Evolutionary conservation across 2,329 filamentous ascomycete species (phyloP).

Genomic region (Ascochyta fabae): DNA sequence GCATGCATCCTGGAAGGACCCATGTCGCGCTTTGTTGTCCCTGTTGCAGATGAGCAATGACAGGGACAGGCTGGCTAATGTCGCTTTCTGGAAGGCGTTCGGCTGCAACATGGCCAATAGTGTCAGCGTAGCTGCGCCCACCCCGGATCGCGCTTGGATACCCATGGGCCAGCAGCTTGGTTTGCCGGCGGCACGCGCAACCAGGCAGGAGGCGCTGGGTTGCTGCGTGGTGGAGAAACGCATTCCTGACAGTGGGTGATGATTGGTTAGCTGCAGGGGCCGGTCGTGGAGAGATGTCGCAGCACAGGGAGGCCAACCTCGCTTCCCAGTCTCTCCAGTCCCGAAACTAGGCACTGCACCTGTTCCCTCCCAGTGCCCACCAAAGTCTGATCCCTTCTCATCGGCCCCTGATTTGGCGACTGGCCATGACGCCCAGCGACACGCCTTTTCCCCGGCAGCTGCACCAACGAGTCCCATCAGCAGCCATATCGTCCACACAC

Average conservation of each 20-base stretch:
- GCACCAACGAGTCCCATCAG: slow-evolving; percentile 23
- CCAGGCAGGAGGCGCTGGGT: slow-evolving; percentile 37
- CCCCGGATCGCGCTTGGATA: slow-evolving; percentile 44
- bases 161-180: slow-evolving; percentile 41
- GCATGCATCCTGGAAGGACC: slow-evolving; percentile 29
- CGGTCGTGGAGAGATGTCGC: slow-evolving; percentile 21
- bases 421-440: slow-evolving; percentile 23
- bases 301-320: slow-evolving; percentile 25
- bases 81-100: slow-evolving; percentile 47
- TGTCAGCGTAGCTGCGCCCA: slow-evolving; percentile 23
- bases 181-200: slow-evolving; percentile 40
- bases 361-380: slow-evolving; percentile 25
- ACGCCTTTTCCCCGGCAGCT: slow-evolving; percentile 27
- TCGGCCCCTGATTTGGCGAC: slow-evolving; percentile 33
- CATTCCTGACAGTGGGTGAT: background rate
- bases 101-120: slow-evolving; percentile 33
- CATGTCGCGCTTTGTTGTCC: slow-evolving; percentile 29
- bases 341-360: slow-evolving; percentile 34
- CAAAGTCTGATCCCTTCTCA: slow-evolving; percentile 33
- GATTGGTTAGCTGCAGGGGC: slow-evolving; percentile 19
- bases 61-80: slow-evolving; percentile 29
- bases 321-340: slow-evolving; percentile 27
- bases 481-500: slow-evolving; percentile 20
- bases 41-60: slow-evolving; percentile 26
- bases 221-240: slow-evolving; percentile 23